phyloP scores from a whole-genome alignment of 129 eudicot species.

The Apium graveolens region DNA sequence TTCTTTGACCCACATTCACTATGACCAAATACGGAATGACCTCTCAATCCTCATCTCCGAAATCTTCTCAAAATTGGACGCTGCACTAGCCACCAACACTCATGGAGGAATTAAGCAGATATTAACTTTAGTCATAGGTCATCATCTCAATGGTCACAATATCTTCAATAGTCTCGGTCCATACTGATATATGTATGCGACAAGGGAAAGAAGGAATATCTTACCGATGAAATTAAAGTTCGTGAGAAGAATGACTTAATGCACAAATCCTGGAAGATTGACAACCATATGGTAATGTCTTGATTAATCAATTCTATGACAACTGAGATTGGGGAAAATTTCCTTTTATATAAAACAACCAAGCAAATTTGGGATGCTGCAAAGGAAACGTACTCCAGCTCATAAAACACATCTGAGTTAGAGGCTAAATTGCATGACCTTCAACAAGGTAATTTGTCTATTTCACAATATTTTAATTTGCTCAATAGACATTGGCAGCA shows the following conservation, averaged over 20 bases:
- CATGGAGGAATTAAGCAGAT: neutral
- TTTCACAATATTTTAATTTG: too few species aligned
- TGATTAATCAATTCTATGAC: neutral
- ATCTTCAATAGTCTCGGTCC: neutral
- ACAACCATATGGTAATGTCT: neutral
- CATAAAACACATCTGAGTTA: too few species aligned
- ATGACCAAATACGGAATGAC: neutral
- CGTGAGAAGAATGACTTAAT: neutral
- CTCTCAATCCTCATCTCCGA: neutral
- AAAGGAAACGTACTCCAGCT: too few species aligned
- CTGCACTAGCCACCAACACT: neutral
- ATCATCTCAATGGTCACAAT: neutral
- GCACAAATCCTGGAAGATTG: neutral
- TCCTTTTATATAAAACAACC: neutral
- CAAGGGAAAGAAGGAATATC: neutral
- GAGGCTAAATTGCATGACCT: too few species aligned
- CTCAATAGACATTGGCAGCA: too few species aligned
- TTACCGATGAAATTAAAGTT: neutral
- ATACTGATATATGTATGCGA: neutral
- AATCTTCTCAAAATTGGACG: neutral
- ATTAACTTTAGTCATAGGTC: neutral
- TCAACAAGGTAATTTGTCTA: too few species aligned
- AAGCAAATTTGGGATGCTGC: too few species aligned
- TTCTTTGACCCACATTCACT: too few species aligned
- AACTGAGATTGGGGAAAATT: neutral